Conservation (phyloP, 768 basidiomycete genomes). For the Auriscalpium orientale region DNA sequence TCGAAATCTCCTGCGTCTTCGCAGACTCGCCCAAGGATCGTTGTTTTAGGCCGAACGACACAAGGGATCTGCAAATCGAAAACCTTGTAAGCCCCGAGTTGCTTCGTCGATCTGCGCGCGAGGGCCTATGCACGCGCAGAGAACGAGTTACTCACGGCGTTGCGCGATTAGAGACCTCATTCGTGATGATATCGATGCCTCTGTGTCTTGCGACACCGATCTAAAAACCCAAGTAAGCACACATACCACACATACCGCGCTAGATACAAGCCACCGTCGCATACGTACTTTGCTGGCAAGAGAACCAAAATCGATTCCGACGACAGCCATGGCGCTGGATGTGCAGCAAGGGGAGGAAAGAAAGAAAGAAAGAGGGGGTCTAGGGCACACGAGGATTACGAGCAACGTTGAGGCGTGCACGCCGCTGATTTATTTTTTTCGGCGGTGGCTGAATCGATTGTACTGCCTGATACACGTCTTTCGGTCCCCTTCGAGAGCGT, state of each 20-base stretch:
- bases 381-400: slow-evolving; percentile 3
- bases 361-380: background rate
- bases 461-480: slow-evolving; percentile 1
- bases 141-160: slow-evolving; percentile 69
- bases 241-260: background rate
- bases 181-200: slow-evolving; percentile 97
- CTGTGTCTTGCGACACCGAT: slow-evolving; percentile 93
- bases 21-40: slow-evolving; percentile 90
- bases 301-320: slow-evolving; percentile 91
- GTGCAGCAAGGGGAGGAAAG: background rate
- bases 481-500: background rate
- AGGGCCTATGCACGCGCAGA: background rate
- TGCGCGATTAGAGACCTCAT: slow-evolving; percentile 94
- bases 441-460: background rate
- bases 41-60: slow-evolving; percentile 89
- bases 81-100: too few relatives aligned
- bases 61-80: slow-evolving; percentile 60
- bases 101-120: too few relatives aligned
- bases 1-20: slow-evolving; percentile 96
- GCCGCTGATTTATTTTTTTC: slow-evolving; percentile 9
- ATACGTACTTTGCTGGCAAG: slow-evolving; percentile 73
- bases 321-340: slow-evolving; percentile 66
- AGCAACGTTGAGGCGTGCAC: background rate
- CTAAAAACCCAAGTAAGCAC: slow-evolving; percentile 30
- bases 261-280: background rate